Conservation (phyloP, 2,329 filamentous ascomycete genomes). For the Pyrenochaeta sp. region DNA sequence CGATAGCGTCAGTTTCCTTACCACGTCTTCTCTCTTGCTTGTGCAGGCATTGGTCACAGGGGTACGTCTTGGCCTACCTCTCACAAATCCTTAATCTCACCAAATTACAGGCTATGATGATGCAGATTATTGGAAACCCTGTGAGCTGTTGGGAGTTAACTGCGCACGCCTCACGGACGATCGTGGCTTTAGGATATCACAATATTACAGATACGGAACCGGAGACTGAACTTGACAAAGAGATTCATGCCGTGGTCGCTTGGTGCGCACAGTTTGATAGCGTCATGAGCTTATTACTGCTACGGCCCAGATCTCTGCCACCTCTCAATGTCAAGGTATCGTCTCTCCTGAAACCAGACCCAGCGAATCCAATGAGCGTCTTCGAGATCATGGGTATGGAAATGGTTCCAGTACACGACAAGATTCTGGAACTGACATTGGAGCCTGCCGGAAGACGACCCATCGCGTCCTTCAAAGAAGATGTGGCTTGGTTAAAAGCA, state of each 20-base stretch:
- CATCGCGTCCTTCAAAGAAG: conserved; percentile 19
- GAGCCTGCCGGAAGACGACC: conserved; percentile 18
- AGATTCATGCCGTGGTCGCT: conserved; percentile 37
- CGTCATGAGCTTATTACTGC: conserved; percentile 37
- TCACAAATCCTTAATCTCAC: neutral
- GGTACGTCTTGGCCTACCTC: conserved; percentile 18
- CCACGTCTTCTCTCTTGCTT: conserved; percentile 34
- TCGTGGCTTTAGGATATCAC: conserved; percentile 42
- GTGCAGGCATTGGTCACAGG: conserved; percentile 41
- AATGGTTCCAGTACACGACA: conserved; percentile 37
- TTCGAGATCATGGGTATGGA: conserved; percentile 33
- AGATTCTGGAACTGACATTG: conserved; percentile 35
- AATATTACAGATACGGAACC: conserved; percentile 21
- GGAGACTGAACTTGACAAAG: conserved; percentile 28
- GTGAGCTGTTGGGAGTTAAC: conserved; percentile 41
- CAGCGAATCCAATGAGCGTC: conserved; percentile 32
- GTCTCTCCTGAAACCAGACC: conserved; percentile 30
- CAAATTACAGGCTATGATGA: conserved; percentile 32
- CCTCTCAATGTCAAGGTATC: conserved; percentile 32
- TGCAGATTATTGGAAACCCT: conserved; percentile 45
- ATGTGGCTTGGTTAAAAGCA: conserved; percentile 27
- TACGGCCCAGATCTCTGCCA: conserved; percentile 39
- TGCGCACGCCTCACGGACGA: conserved; percentile 39
- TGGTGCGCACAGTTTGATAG: conserved; percentile 44
- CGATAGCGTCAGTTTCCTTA: conserved; percentile 37